These are phyloP conservation scores for Syzygium grande DNA, from an alignment of 345 rosid genomes.

Conservation along the genomic window DNA sequence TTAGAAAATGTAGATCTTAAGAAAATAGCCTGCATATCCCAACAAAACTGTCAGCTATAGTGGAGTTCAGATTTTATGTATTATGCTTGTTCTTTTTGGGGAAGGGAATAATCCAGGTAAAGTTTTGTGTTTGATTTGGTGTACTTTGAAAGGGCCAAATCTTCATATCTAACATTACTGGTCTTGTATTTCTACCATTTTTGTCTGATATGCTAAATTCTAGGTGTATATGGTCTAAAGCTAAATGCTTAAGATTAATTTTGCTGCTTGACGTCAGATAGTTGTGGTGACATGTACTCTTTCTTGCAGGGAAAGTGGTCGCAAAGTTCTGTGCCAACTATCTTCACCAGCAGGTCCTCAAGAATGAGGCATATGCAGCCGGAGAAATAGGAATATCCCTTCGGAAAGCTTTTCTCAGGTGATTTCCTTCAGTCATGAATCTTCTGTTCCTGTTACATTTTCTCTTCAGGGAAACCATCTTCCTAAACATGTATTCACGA, in stretches of 20 bases:
- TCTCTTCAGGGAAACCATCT: neutral
- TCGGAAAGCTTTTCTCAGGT: conserved; percentile 86
- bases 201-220: neutral
- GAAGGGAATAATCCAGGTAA: neutral
- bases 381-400: conserved; percentile 72
- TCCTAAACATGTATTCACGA: neutral
- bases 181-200: neutral
- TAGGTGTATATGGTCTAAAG: neutral
- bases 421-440: neutral
- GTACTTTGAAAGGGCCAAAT: neutral
- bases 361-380: conserved; percentile 56
- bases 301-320: conserved; percentile 76
- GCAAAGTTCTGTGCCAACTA: conserved; percentile 89
- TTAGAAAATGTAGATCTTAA: neutral
- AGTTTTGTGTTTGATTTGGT: neutral
- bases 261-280: neutral
- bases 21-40: neutral
- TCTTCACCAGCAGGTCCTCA: conserved; percentile 80
- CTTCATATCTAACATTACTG: neutral
- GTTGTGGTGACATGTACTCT: neutral
- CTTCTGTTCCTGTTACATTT: neutral
- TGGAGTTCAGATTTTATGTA: neutral
- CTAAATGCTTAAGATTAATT: neutral
- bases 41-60: neutral
- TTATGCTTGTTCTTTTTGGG: neutral